Percentiles rank a stretch among this genome's conserved stretches.
These are phyloP conservation scores for Paecilomyces dactylethromorphus DNA, from an alignment of 2,329 filamentous ascomycete species.

Conservation along the genomic window DNA sequence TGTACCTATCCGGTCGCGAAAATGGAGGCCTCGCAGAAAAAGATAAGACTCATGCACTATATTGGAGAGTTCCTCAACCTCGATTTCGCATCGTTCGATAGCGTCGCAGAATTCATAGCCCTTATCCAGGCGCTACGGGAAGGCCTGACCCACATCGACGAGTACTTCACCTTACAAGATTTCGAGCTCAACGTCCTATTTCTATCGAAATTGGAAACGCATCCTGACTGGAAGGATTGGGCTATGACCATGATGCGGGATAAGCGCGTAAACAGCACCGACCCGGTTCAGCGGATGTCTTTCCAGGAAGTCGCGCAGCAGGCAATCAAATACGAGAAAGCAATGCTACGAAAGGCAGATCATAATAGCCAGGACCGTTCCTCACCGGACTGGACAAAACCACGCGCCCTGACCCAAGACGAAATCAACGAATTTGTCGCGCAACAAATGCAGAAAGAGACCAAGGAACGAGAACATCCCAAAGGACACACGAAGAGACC, in stretches of 20 bases:
- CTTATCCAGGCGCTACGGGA: conserved; percentile 22
- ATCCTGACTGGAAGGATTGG: conserved; percentile 19
- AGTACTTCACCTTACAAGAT: conserved; percentile 17
- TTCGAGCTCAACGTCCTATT: conserved; percentile 19
- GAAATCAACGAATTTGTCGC: conserved; percentile 22
- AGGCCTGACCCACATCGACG: conserved; percentile 18
- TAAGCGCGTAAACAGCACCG: conserved; percentile 13
- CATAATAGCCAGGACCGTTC: conserved; percentile 1
- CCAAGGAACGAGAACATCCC: conserved; percentile 1
- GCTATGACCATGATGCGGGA: conserved; percentile 17
- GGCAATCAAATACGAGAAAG: conserved; percentile 15
- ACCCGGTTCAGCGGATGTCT: conserved; percentile 12
- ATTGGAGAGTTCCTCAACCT: conserved; percentile 21
- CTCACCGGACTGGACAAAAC: neutral
- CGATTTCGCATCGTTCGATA: conserved; percentile 16
- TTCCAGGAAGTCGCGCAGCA: conserved; percentile 16
- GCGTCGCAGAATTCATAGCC: conserved; percentile 18
- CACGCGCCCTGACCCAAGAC: conserved; percentile 14
- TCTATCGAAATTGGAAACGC: conserved; percentile 17
- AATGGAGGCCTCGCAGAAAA: conserved; percentile 19
- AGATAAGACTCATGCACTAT: conserved; percentile 20
- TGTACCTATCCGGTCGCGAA: neutral
- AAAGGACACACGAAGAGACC: conserved; percentile 16
- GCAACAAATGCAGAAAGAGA: conserved; percentile 15
- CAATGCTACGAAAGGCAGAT: neutral